These are phyloP conservation scores for Petrea volubilis DNA, from an alignment of 257 asterid genomes.

Conservation along the genomic window DNA sequence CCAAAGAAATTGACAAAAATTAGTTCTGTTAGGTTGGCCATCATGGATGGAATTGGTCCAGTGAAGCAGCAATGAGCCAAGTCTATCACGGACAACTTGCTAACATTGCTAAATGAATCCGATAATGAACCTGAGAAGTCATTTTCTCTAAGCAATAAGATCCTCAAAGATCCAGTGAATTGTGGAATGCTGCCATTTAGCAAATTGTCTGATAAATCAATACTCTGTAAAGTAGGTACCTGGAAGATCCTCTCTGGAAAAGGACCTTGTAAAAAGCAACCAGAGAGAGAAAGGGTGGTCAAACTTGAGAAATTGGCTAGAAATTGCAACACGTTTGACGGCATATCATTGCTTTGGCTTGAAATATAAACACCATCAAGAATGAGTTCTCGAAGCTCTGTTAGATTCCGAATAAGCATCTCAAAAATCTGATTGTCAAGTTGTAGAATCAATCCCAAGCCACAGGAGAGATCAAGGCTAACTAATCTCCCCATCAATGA, in stretches of 20 bases:
- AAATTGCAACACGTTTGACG: slow-evolving; percentile 30
- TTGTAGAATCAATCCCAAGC: neutral
- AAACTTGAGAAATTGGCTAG: slow-evolving; percentile 29
- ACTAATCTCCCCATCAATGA: slow-evolving; percentile 27
- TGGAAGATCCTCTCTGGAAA: slow-evolving; percentile 29
- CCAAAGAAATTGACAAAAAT: slow-evolving; percentile 31
- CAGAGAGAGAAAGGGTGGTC: slow-evolving; percentile 11
- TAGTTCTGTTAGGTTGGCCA: slow-evolving; percentile 28
- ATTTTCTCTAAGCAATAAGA: slow-evolving; percentile 18
- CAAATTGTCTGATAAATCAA: slow-evolving; percentile 30
- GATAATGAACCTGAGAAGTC: slow-evolving; percentile 38
- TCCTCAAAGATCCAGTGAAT: slow-evolving; percentile 26
- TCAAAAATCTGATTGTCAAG: slow-evolving; percentile 21
- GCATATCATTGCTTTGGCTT: neutral
- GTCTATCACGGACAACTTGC: slow-evolving; percentile 24
- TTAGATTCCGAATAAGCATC: slow-evolving; percentile 13
- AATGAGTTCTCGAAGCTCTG: slow-evolving; percentile 33
- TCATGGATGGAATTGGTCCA: slow-evolving; percentile 31
- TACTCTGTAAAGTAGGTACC: slow-evolving; percentile 11
- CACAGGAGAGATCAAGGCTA: slow-evolving; percentile 26
- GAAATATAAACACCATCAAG: slow-evolving; percentile 45
- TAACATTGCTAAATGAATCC: slow-evolving; percentile 34
- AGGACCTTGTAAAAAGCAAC: slow-evolving; percentile 29
- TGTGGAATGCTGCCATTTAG: slow-evolving; percentile 36
- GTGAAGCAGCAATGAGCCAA: slow-evolving; percentile 30